Evolutionary conservation across 495 filamentous ascomycete genomes (phyloP), one percentile per base, ranked within the genome.

Genomic region (Talaromyces thailandensis): DNA sequence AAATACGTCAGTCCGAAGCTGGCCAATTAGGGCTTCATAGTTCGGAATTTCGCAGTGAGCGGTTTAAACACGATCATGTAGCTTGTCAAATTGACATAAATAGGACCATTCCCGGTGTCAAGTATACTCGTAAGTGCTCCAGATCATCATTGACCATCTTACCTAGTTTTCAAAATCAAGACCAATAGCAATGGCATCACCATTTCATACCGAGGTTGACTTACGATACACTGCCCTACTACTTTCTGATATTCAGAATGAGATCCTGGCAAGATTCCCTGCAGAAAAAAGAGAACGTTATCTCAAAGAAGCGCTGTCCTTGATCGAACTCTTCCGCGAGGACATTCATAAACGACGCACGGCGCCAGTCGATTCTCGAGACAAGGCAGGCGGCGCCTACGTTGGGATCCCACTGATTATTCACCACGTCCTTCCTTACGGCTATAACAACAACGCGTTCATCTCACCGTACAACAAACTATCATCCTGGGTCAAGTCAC

Each of bases 391-490:
- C 56, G 18, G 56, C 18, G 29, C 56, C 29, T 58, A 37, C 56
- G 16, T 37, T 0, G 56, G 31, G 14, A 58, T 58, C 9, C 56
- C 56, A 21, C 56, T 58, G 18, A 58, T 58, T 18, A 58, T 58
- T 18, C 56, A 58, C 16, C 56, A 58, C 37, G 56, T 58, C 9
- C 31, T 58, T 24, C 56, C 56, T 4, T 58, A 58, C 21, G 56
- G 56, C 18, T 58, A 58, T 23, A 58, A 58, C 31, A 58, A 58
- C 28, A 58, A 58, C 21, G 29, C 56, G 18, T 58, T 58, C 32
- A 58, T 58, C 11, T 58, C 56, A 21, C 32, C 56, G 16, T 37
- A 58, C 56, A 58, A 37, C 31, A 58, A 58, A 58, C 29, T 58
- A 24, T 58, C 56, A 4, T 58, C 56, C 56, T 58, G 56, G 56